Evolutionary conservation across 2,329 filamentous ascomycete genomes (phyloP).

Genomic region (Coniochaeta pulveracea): DNA sequence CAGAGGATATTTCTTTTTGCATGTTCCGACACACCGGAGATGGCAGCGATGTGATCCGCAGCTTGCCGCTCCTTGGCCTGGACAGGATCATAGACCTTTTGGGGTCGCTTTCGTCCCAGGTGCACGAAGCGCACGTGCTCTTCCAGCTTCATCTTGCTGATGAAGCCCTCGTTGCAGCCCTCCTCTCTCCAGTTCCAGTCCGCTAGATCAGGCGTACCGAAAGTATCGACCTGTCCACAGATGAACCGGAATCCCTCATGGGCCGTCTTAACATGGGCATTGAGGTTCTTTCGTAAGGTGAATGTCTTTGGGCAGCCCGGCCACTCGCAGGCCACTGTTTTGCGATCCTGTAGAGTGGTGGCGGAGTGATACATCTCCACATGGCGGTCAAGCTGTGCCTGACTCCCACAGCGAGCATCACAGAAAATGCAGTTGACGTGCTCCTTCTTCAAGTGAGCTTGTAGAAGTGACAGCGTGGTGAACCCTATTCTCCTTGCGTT

Average conservation of each 20-base stretch:
- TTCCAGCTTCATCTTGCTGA: conserved; percentile 67
- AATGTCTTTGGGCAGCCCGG: conserved; percentile 65
- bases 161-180: conserved; percentile 66
- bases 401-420: conserved; percentile 52
- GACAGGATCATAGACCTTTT: conserved; percentile 10
- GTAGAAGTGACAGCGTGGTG: conserved; percentile 58
- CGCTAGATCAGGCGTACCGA: conserved; percentile 39
- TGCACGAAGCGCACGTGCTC: conserved; percentile 80
- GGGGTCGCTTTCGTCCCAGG: conserved; percentile 44
- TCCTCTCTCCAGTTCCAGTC: conserved; percentile 50
- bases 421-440: conserved; percentile 74
- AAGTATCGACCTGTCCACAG: conserved; percentile 62
- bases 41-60: conserved; percentile 26
- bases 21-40: conserved; percentile 28
- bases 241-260: conserved; percentile 69
- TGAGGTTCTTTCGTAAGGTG: conserved; percentile 73
- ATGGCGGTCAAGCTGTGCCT: conserved; percentile 62
- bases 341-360: conserved; percentile 48
- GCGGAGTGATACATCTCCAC: conserved; percentile 66
- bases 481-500: conserved; percentile 42
- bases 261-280: conserved; percentile 63
- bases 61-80: conserved; percentile 7
- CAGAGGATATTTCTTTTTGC: conserved; percentile 33
- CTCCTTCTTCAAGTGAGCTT: conserved; percentile 59
- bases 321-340: conserved; percentile 54